Base-by-base conservation (phyloP, 1,139 yeast species). In the Yamadazyma membranifaciens region DNA sequence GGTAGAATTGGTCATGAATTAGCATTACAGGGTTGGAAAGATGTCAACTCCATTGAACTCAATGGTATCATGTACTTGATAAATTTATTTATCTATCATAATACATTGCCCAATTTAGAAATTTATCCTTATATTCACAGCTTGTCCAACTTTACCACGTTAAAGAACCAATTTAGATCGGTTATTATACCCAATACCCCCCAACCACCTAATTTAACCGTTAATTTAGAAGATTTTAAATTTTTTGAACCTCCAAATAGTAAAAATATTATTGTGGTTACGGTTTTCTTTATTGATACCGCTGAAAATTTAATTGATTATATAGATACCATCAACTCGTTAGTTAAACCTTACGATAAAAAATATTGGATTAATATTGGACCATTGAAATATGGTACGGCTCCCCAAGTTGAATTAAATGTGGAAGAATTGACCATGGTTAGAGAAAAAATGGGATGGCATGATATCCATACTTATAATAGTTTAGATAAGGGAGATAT, bases 351-450 rank as follows among this genome's bases (percentile, higher is more conserved):
- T 50, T 38, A 55, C n/a, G 60, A 66, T 29, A 61, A 65, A 9
- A 80, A 86, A 0, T 70, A 71, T 40, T 88, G 96, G 96, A 80
- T 88, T 46, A 88, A 88, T 56, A 73, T 80, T 14, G 96, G 96
- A 0, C 96, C 96, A 0, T 67, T 88, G 46, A 88, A 88, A 59
- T 88, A 88, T 62, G 96, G 96, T 0, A 80, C 88, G 3, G 89
- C 91, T 1, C 94, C 96, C 1, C 79, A 76, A 49, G 85, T 82
- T 1, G 95, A 87, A 57, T 64, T 87, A 22, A 82, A 80, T 26
- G 67, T 77, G 14, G 81, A 81, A 14, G 96, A 88, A 54, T 56
- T 88, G 36, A 57, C 63, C 12, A 50, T 57, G n/a, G 54, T 84
- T 10, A 65, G 89, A 29, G 47, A 57, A 17, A 42, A 65, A 2